Base-by-base conservation (phyloP, 169 alveolate genomes). In the Cryptosporidium bovis region DNA sequence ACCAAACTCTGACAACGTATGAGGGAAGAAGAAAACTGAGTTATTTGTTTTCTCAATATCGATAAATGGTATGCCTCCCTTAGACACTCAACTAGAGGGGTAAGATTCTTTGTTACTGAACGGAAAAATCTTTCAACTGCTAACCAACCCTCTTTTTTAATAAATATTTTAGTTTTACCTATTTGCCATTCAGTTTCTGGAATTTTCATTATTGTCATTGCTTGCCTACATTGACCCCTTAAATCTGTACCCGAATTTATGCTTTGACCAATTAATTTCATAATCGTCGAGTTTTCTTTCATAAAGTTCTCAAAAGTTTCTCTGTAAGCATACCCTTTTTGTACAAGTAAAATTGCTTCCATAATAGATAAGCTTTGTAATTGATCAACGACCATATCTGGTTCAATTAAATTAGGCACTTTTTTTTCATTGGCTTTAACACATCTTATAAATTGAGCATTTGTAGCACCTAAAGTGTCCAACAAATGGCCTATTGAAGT, bases 121-220 rank as follows among this genome's bases (percentile, higher is more conserved):
- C 93, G 20, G 71, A 90, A 85, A 60, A 66, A 85, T 46, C 87
- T 51, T 46, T 90, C 93, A 15, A 90, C 89, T 50, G 90, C 83
- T 10, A 90, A 66, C 93, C 93, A 90, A 36, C 93, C 93, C 2
- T 67, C 82, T 51, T 90, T 90, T 16, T 91, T 84, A 65, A 90
- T 58, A 36, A 90, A 90, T 27, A 90, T 66, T 24, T 84, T 90
- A 6, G 93, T 64, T 20, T 53, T 64, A 44, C 93, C 93, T 16
- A 90, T 82, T 82, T 90, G 92, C 67, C 65, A 90, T 64, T 90
- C 90, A 1, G 67, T n/a, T 56, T 84, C 90, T 20, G 93, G 93
- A 12, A 90, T 82, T 5, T 66, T 67, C 69, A 90, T 68, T 2
- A 82, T 48, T 31, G 85, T 91, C 93, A 90, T 90, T 33, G 91